These are phyloP conservation scores for Quercus parvula DNA, from an alignment of 306 rosid genomes.

Conservation along the genomic window DNA sequence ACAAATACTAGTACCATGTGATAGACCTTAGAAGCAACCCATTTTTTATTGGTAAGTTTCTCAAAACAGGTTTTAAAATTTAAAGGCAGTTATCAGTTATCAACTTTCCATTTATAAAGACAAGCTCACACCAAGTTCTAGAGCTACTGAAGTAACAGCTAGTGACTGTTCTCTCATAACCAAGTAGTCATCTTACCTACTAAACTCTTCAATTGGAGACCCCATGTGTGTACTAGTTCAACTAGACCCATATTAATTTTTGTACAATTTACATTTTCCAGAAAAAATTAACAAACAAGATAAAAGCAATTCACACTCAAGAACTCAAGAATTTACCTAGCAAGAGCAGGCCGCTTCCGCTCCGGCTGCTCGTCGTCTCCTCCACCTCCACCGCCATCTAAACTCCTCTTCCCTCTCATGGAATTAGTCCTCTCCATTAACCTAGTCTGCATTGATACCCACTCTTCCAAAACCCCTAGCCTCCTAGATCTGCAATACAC, in stretches of 20 bases:
- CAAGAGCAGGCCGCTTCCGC: constrained; percentile 94
- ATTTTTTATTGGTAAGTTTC: not conserved
- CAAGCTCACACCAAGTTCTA: not conserved
- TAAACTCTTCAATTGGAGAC: not conserved
- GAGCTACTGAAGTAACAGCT: not conserved
- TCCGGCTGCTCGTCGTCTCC: constrained; percentile 86
- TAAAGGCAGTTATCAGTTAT: not conserved
- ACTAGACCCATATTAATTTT: not conserved
- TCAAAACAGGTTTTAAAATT: not conserved
- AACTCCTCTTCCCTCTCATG: constrained; percentile 66
- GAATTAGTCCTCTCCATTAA: constrained; percentile 56
- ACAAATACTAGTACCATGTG: not conserved
- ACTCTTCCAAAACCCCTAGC: constrained; percentile 21
- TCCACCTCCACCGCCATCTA: constrained; percentile 50
- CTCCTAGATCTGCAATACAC: constrained; percentile 46
- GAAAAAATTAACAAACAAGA: not conserved
- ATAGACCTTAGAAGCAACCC: not conserved
- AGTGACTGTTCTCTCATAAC: not conserved
- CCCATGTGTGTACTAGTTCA: too few species aligned
- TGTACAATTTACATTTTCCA: not conserved
- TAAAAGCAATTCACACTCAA: constrained; percentile 3
- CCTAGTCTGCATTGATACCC: constrained; percentile 64
- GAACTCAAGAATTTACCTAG: constrained; percentile 51
- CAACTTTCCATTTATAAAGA: not conserved
- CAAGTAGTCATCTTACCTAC: not conserved